Conservation (phyloP, 1,284 basidiomycete genomes). For the Mrakiaceae sp. region DNA sequence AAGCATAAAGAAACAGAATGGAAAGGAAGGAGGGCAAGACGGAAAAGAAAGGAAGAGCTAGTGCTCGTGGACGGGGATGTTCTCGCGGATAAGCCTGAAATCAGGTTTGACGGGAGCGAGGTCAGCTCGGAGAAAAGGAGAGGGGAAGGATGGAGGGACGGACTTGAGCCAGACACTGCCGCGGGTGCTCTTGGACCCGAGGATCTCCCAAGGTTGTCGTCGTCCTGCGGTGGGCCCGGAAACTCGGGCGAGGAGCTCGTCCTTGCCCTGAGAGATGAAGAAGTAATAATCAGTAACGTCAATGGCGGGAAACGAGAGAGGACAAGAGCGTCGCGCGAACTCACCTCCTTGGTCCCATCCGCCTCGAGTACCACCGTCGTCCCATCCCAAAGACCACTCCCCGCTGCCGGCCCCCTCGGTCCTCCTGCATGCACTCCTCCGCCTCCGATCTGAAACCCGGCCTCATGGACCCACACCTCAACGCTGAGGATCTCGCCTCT, state of each 20-base stretch:
- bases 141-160: not conserved
- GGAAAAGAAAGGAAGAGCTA: not conserved
- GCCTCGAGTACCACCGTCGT: slow-evolving; percentile 11
- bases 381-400: slow-evolving; percentile 4
- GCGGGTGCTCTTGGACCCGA: slow-evolving; percentile 5
- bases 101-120: not conserved
- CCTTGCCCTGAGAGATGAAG: not conserved
- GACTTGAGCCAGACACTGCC: slow-evolving; percentile 14
- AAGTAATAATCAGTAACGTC: not conserved
- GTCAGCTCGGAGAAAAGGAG: not conserved
- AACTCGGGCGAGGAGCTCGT: slow-evolving; percentile 5
- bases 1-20: not conserved
- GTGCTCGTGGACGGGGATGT: not conserved
- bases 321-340: not conserved
- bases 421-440: not conserved
- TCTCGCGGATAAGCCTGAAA: not conserved
- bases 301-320: not conserved
- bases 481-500: slow-evolving; percentile 32
- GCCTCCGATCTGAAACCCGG: slow-evolving; percentile 29
- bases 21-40: not conserved
- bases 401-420: not conserved
- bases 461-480: slow-evolving; percentile 35
- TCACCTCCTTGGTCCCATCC: slow-evolving; percentile 15
- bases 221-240: not conserved
- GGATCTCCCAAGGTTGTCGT: slow-evolving; percentile 11